Evolutionary conservation across 2,329 filamentous ascomycete genomes (phyloP).

Genomic region (Xylaria sp.): DNA sequence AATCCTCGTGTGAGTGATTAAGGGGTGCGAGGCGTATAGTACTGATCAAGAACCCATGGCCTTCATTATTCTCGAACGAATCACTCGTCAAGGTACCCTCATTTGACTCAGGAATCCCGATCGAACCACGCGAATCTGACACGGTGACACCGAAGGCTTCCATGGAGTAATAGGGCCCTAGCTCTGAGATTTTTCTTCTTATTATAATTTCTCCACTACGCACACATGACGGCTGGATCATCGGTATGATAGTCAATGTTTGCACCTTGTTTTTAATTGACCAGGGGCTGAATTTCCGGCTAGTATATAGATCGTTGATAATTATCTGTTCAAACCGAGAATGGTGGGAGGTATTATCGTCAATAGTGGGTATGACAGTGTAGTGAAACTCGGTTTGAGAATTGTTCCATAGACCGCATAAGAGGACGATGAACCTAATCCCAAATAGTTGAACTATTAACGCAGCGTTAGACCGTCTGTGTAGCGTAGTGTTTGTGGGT

Average conservation of each 20-base stretch:
- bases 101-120: neutral
- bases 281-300: neutral
- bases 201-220: neutral
- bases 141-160: neutral
- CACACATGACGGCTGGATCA: neutral
- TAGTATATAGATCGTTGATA: neutral
- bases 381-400: slow-evolving; percentile 2
- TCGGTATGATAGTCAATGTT: neutral
- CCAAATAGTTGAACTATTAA: neutral
- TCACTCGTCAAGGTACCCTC: neutral
- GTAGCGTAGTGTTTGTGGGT: no score
- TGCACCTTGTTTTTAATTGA: neutral
- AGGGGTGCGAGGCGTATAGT: neutral
- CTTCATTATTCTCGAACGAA: neutral
- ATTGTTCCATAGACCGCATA: slow-evolving; percentile 26
- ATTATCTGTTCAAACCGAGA: slow-evolving; percentile 2
- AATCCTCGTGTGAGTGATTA: slow-evolving; percentile 15
- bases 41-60: neutral
- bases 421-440: neutral
- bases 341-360: neutral
- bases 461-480: no score
- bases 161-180: neutral
- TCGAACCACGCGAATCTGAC: neutral
- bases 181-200: neutral
- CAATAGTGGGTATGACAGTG: neutral